These are phyloP conservation scores for Globisporangium nagaii DNA, from an alignment of 352 stramenopile genomes.

Conservation along the genomic window DNA sequence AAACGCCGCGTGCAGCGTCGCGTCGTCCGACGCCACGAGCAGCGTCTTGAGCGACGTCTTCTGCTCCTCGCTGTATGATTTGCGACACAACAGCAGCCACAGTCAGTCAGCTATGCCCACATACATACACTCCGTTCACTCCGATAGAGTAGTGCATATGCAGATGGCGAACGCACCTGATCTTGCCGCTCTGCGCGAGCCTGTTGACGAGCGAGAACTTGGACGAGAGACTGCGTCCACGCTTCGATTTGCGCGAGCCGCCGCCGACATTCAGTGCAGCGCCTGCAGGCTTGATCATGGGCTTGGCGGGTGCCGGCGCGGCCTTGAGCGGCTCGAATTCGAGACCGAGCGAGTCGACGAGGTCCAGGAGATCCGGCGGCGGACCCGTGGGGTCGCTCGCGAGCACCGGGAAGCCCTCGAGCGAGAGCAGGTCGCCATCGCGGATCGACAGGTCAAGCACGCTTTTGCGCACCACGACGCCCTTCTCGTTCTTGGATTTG, in stretches of 20 bases:
- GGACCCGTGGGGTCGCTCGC: slow-evolving; percentile 21
- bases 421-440: slow-evolving; percentile 72
- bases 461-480: slow-evolving; percentile 62
- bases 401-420: slow-evolving; percentile 48
- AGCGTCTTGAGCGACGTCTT: slow-evolving; percentile 79
- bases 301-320: slow-evolving; percentile 8
- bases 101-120: not conserved
- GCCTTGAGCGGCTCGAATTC: slow-evolving; percentile 34
- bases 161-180: slow-evolving; percentile 30
- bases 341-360: slow-evolving; percentile 67
- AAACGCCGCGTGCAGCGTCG: slow-evolving; percentile 61
- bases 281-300: slow-evolving; percentile 21
- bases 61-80: slow-evolving; percentile 50
- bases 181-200: slow-evolving; percentile 70
- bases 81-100: not conserved
- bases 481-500: slow-evolving; percentile 80
- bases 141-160: not conserved
- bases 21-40: slow-evolving; percentile 74
- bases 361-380: slow-evolving; percentile 58
- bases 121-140: no score
- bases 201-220: slow-evolving; percentile 87
- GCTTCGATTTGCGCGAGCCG: slow-evolving; percentile 52
- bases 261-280: slow-evolving; percentile 5
- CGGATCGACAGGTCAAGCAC: slow-evolving; percentile 72
- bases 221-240: slow-evolving; percentile 68